A percentile compares a stretch with the other conserved stretches of the same genome.
These are phyloP conservation scores for Penicillium maclennaniae DNA, from an alignment of 495 filamentous ascomycete genomes.

Conservation along the genomic window DNA sequence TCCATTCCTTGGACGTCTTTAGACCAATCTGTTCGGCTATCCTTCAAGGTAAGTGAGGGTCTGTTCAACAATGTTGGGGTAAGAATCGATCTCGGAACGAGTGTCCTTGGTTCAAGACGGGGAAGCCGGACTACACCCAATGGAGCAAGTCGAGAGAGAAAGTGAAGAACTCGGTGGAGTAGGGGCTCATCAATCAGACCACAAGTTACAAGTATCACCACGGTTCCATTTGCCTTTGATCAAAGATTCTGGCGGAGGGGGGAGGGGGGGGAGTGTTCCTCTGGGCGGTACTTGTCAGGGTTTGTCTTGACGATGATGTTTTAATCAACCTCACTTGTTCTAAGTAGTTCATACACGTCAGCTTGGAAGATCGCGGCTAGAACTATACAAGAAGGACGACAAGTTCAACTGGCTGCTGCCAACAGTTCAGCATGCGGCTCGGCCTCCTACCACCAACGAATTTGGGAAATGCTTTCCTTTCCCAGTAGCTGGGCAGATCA, in stretches of 20 bases:
- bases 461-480: neutral
- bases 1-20: no score
- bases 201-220: neutral
- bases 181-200: neutral
- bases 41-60: no score
- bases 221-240: neutral
- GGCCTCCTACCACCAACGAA: neutral
- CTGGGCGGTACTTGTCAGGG: neutral
- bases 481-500: neutral
- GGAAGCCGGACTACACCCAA: slow-evolving; percentile 1
- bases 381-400: neutral
- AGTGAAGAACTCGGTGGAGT: neutral
- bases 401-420: neutral
- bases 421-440: neutral
- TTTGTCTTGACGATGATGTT: neutral
- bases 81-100: neutral
- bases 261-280: no score
- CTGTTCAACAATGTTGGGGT: neutral
- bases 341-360: neutral
- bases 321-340: neutral
- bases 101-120: neutral
- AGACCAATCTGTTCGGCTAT: no score
- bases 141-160: neutral
- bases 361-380: neutral
- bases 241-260: neutral